Conservation (phyloP, 495 filamentous ascomycete species). For the Pseudevernia furfuracea region DNA sequence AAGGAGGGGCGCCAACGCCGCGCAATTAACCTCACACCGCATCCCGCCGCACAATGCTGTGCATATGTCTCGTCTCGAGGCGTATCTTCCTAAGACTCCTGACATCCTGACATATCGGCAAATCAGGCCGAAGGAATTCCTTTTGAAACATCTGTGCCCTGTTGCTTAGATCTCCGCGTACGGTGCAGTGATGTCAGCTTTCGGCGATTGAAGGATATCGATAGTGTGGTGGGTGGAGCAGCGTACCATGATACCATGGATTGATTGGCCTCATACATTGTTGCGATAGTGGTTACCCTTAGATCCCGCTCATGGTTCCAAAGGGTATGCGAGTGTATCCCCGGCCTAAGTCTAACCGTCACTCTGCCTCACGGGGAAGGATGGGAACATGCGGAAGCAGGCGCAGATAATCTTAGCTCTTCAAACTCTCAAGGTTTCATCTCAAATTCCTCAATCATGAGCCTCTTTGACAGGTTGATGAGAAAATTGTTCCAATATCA, state of each 20-base stretch:
- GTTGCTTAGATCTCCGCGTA: conserved; percentile 1
- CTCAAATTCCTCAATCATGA: not conserved
- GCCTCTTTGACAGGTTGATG: not conserved
- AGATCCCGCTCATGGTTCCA: conserved; percentile 12
- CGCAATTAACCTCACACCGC: conserved; percentile 20
- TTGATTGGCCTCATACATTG: not conserved
- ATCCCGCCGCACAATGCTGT: conserved; percentile 21
- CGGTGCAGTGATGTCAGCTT: conserved; percentile 3
- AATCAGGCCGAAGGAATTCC: not conserved
- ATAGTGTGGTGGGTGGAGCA: conserved; percentile 3
- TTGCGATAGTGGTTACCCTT: conserved; percentile 14
- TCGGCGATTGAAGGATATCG: conserved; percentile 2
- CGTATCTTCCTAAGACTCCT: not conserved
- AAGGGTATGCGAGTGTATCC: conserved; percentile 13
- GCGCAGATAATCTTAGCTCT: conserved; percentile 10
- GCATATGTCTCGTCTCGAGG: conserved; percentile 13
- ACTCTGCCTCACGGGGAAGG: conserved; percentile 15
- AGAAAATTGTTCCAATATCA: not conserved
- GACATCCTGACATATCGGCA: not conserved
- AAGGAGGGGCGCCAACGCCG: conserved; percentile 17
- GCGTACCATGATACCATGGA: not conserved
- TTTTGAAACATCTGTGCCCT: conserved; percentile 5
- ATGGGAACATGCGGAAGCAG: conserved; percentile 5
- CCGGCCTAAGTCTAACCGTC: conserved; percentile 9
- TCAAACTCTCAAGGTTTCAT: not conserved